Evolutionary conservation across 1,284 basidiomycete species (phyloP).

Genomic region (Microbotryomycetes sp.): DNA sequence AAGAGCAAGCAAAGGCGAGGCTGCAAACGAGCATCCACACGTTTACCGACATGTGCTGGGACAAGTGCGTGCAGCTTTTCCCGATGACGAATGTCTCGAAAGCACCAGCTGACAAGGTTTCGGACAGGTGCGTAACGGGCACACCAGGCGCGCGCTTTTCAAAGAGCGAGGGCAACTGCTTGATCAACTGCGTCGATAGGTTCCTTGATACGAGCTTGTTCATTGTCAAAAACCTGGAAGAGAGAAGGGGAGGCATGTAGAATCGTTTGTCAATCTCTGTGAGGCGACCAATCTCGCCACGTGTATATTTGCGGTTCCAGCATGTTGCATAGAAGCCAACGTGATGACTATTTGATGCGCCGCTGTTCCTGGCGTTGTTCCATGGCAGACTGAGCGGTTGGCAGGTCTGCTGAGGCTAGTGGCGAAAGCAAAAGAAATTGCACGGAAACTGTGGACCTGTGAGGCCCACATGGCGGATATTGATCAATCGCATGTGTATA

Average conservation of each 20-base stretch:
- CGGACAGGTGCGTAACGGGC: conserved; percentile 70
- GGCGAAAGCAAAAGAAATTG: too few species aligned
- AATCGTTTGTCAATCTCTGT: background rate
- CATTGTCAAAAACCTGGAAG: conserved; percentile 74
- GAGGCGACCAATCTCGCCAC: too few species aligned
- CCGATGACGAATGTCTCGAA: background rate
- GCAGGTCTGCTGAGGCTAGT: too few species aligned
- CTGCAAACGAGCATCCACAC: conserved; percentile 62
- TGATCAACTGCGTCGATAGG: conserved; percentile 85
- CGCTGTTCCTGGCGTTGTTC: too few species aligned
- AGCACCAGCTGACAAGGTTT: conserved; percentile 5
- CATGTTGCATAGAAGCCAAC: too few species aligned
- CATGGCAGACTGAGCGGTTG: too few species aligned
- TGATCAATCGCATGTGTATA: too few species aligned
- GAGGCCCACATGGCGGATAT: too few species aligned
- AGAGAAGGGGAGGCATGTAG: conserved; percentile 24
- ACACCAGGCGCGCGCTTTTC: conserved; percentile 78
- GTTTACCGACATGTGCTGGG: conserved; percentile 75
- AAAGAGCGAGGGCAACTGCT: conserved; percentile 70
- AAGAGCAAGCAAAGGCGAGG: conserved; percentile 77
- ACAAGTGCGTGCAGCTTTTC: conserved; percentile 57
- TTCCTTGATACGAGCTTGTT: conserved; percentile 88
- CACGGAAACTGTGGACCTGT: too few species aligned
- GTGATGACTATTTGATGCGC: too few species aligned
- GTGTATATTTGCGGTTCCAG: too few species aligned